Percentiles rank a stretch among this genome's conserved stretches.
These are phyloP conservation scores for Picea sitchensis DNA, from an alignment of 75 land plant genomes.

Conservation along the genomic window DNA sequence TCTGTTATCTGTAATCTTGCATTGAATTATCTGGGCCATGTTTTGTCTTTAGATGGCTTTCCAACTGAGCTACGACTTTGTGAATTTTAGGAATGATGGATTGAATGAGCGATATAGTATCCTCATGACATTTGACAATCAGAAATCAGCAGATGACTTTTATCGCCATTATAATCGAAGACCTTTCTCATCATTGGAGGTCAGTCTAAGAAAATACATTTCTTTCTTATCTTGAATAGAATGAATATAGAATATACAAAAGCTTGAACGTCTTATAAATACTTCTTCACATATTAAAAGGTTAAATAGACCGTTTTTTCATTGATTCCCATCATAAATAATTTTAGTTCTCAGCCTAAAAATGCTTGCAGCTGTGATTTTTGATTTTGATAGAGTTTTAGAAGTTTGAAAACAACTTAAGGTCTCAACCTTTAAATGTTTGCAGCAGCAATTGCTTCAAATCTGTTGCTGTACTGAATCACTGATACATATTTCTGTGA, in stretches of 20 bases:
- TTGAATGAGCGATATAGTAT: conserved; percentile 80
- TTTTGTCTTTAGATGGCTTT: background rate
- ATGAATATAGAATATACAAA: background rate
- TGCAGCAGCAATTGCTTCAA: background rate
- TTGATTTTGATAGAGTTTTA: conserved; percentile 3
- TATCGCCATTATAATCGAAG: conserved; percentile 73
- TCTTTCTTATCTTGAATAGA: background rate
- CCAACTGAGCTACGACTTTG: background rate
- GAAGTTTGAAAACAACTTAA: background rate
- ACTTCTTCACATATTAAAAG: background rate
- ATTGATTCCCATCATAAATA: background rate
- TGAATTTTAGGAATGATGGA: conserved; percentile 69
- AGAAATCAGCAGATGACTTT: conserved; percentile 73
- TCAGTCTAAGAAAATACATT: conserved; percentile 19
- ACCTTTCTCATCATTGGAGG: conserved; percentile 93
- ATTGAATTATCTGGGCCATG: background rate
- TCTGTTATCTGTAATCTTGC: background rate
- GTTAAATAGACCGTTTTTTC: background rate
- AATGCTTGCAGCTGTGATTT: background rate
- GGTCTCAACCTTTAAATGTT: background rate
- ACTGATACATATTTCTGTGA: conserved; percentile 5
- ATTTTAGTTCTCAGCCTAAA: background rate
- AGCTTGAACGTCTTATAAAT: background rate
- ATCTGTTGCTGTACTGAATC: background rate
- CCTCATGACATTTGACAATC: conserved; percentile 74